Conservation (phyloP, 2,329 filamentous ascomycete species). For the Phoma herbarum region DNA sequence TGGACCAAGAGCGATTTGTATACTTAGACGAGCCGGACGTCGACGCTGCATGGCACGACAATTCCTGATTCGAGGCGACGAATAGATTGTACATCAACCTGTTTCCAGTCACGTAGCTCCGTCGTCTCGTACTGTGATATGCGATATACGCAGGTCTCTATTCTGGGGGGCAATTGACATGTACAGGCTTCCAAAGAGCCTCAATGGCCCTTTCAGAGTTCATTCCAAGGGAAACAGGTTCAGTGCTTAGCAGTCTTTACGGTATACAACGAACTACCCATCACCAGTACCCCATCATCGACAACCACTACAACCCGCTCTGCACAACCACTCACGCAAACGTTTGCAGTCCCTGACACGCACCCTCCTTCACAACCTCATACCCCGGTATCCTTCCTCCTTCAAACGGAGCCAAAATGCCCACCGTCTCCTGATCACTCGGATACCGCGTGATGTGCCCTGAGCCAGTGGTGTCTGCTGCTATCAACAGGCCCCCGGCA, state of each 20-base stretch:
- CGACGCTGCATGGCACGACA: slow-evolving; percentile 21
- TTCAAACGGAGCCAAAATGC: slow-evolving; percentile 40
- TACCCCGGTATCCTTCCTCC: slow-evolving; percentile 34
- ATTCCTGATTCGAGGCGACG: slow-evolving; percentile 27
- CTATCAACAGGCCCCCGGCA: slow-evolving; percentile 43
- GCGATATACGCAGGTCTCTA: background rate
- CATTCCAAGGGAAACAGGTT: background rate
- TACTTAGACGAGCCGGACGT: slow-evolving; percentile 23
- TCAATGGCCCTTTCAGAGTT: background rate
- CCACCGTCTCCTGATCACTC: slow-evolving; percentile 41
- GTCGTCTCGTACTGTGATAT: background rate
- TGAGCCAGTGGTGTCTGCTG: slow-evolving; percentile 41
- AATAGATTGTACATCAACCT: slow-evolving; percentile 38
- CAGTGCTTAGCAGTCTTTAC: background rate
- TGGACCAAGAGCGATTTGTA: slow-evolving; percentile 23
- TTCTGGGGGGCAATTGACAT: background rate
- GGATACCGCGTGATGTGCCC: slow-evolving; percentile 48
- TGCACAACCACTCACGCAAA: background rate
- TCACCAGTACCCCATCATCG: background rate
- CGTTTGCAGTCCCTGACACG: slow-evolving; percentile 14
- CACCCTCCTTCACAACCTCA: slow-evolving; percentile 29
- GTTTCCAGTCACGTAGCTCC: background rate
- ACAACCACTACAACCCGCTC: background rate
- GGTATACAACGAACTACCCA: background rate
- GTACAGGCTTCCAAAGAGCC: background rate